A percentile compares a stretch with the other conserved stretches of the same genome.
These are phyloP conservation scores for Raddia guianensis DNA, from an alignment of 176 grass and related monocot genomes.

Conservation along the genomic window DNA sequence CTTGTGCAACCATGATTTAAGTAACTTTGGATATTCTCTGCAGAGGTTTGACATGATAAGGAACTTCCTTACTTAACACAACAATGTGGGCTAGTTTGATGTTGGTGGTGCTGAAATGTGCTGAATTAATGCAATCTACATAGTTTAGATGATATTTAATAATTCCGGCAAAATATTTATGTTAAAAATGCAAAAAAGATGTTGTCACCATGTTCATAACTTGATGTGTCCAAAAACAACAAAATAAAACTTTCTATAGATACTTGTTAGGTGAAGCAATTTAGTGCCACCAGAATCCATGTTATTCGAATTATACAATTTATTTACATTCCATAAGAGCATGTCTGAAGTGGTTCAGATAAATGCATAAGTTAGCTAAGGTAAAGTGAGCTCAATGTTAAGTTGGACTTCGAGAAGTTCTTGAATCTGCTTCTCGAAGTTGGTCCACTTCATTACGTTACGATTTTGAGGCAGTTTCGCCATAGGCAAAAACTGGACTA, in stretches of 20 bases:
- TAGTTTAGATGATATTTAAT: not conserved
- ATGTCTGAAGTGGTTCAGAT: no score
- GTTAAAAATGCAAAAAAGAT: not conserved
- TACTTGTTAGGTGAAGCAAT: not conserved
- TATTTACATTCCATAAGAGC: not conserved
- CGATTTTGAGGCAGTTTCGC: no score
- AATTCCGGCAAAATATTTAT: not conserved
- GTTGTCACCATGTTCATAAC: not conserved
- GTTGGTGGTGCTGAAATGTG: constrained; percentile 1
- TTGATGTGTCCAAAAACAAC: not conserved
- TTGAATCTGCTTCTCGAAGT: no score
- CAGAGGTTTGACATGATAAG: not conserved
- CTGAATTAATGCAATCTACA: not conserved
- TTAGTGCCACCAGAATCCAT: not conserved
- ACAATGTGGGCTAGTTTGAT: not conserved
- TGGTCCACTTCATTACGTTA: no score
- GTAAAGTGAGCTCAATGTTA: no score
- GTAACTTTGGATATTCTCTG: constrained; percentile 18
- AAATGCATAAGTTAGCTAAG: no score
- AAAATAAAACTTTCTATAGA: not conserved
- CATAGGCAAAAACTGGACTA: no score
- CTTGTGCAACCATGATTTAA: constrained; percentile 18
- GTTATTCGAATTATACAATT: not conserved
- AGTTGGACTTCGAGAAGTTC: no score
- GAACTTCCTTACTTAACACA: constrained; percentile 15